Conservation (phyloP, 495 filamentous ascomycete genomes). For the Penicillium dipodomyicola region DNA sequence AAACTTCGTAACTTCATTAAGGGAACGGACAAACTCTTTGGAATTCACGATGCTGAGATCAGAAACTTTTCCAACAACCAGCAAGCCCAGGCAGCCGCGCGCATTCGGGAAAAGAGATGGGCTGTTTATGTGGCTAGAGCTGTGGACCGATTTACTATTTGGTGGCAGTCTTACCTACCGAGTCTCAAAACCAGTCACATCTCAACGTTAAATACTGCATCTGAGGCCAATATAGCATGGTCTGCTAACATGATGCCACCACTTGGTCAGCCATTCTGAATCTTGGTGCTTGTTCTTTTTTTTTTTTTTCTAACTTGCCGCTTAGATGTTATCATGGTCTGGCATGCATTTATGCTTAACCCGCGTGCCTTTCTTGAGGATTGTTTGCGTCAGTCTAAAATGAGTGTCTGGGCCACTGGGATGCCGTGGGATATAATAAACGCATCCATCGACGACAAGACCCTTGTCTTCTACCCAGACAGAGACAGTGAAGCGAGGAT, state of each 20-base stretch:
- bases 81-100: slow-evolving; percentile 25
- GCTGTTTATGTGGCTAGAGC: slow-evolving; percentile 70
- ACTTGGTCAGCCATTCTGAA: slow-evolving; percentile 25
- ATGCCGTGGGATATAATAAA: slow-evolving; percentile 71
- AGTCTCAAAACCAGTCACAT: slow-evolving; percentile 6
- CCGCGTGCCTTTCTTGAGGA: slow-evolving; percentile 78
- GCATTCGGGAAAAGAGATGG: slow-evolving; percentile 78
- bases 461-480: slow-evolving; percentile 60
- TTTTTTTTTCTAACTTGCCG: neutral
- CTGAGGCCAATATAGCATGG: slow-evolving; percentile 23
- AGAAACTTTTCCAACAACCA: neutral
- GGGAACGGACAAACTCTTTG: neutral
- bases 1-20: neutral
- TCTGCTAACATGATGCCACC: slow-evolving; percentile 27
- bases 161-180: slow-evolving; percentile 54
- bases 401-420: slow-evolving; percentile 59
- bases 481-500: slow-evolving; percentile 40
- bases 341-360: slow-evolving; percentile 85
- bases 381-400: slow-evolving; percentile 60
- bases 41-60: neutral
- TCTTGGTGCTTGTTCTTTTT: neutral
- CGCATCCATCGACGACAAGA: slow-evolving; percentile 11
- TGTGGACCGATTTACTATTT: slow-evolving; percentile 67
- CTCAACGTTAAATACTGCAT: slow-evolving; percentile 6
- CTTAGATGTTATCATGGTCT: slow-evolving; percentile 82